phyloP scores from a whole-genome alignment of 352 stramenopile species.

The Thalassiosira mediterranea region DNA sequence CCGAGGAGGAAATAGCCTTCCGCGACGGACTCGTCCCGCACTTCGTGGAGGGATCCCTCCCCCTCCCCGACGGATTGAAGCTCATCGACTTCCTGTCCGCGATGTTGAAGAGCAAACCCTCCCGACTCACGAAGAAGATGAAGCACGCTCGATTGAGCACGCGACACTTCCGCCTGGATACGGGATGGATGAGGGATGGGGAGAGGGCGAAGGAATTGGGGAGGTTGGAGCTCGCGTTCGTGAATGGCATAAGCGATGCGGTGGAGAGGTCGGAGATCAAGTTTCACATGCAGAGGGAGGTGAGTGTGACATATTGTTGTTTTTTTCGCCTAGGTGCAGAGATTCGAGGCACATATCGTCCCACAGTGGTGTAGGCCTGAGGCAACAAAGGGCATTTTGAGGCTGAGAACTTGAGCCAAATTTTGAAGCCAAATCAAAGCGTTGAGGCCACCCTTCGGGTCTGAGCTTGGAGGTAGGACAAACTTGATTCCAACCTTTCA shows the following conservation, averaged over 20 bases:
- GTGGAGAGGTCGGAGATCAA: constrained; percentile 64
- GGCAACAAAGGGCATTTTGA: no score
- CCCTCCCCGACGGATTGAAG: constrained; percentile 74
- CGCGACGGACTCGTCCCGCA: constrained; percentile 76
- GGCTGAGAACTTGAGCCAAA: no score
- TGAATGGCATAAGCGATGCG: constrained; percentile 44
- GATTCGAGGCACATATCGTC: no score
- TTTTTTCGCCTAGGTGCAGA: no score
- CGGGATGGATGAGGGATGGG: constrained; percentile 27
- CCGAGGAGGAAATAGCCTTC: constrained; percentile 71
- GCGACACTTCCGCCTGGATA: constrained; percentile 40
- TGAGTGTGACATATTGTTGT: constrained; percentile 51
- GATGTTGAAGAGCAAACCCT: constrained; percentile 84
- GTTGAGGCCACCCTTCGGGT: no score
- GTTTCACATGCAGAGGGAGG: constrained; percentile 76
- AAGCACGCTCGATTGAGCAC: constrained; percentile 75
- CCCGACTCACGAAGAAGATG: constrained; percentile 84
- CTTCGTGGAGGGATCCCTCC: constrained; percentile 71
- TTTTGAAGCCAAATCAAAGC: no score
- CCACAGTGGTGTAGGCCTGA: no score
- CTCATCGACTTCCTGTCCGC: constrained; percentile 79
- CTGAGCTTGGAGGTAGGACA: no score
- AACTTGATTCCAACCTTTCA: no score
- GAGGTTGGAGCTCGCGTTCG: constrained; percentile 64
- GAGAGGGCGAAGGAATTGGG: constrained; percentile 60